phyloP scores from a whole-genome alignment of 805 yeast species.

The Cyberlindnera galapagoensis region DNA sequence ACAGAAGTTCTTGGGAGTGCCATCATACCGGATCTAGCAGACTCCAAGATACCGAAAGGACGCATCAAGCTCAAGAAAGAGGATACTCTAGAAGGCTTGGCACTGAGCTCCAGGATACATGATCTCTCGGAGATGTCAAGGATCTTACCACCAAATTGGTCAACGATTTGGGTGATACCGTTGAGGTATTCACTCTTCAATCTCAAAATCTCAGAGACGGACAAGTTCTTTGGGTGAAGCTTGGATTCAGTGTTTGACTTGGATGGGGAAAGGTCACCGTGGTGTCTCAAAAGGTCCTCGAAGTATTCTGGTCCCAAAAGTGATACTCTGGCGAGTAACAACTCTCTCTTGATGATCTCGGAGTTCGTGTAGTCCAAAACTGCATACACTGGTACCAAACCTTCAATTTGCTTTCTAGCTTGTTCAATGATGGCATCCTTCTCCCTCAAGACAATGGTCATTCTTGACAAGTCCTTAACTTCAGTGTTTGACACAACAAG shows the following conservation, averaged over 20 bases:
- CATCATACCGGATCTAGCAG: conserved; percentile 98
- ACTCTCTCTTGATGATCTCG: conserved; percentile 85
- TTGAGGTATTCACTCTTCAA: conserved; percentile 86
- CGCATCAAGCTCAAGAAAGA: conserved; percentile 83
- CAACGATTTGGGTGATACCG: conserved; percentile 72
- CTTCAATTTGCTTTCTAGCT: conserved; percentile 97
- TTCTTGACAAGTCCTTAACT: conserved; percentile 88
- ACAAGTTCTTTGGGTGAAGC: conserved; percentile 84
- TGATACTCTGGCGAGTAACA: conserved; percentile 86
- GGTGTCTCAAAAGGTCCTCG: conserved; percentile 88
- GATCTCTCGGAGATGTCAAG: conserved; percentile 91
- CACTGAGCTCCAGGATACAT: conserved; percentile 89
- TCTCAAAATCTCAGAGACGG: conserved; percentile 88
- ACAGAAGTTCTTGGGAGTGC: conserved; percentile 92
- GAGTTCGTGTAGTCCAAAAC: conserved; percentile 91
- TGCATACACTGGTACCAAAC: conserved; percentile 96
- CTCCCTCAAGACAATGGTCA: conserved; percentile 93
- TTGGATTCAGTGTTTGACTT: conserved; percentile 29
- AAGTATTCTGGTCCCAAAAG: conserved; percentile 97
- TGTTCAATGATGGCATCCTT: conserved; percentile 96
- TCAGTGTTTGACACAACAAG: conserved; percentile 95
- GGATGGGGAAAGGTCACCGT: conserved; percentile 34
- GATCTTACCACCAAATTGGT: conserved; percentile 87
- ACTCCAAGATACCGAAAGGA: conserved; percentile 94
- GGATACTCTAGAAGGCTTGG: conserved; percentile 86